Percentiles rank a stretch among this genome's conserved stretches.
These are phyloP conservation scores for Mollisia scopiformis DNA, from an alignment of 2,329 filamentous ascomycete species.

Conservation along the genomic window DNA sequence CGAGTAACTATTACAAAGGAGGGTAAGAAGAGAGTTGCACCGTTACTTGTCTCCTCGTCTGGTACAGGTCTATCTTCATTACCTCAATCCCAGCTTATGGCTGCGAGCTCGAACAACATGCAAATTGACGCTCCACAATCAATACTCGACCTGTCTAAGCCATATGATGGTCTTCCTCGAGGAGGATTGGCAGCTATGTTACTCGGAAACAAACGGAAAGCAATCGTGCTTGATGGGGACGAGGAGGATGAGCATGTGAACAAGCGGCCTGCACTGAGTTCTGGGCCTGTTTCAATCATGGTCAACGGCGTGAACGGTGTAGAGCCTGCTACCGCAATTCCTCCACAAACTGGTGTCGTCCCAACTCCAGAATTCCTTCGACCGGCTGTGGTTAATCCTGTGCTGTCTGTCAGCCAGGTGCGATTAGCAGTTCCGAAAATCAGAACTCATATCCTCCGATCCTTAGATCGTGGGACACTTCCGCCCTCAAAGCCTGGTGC, in stretches of 20 bases:
- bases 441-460: conserved; percentile 78
- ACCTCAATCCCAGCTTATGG: conserved; percentile 85
- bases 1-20: conserved; percentile 95
- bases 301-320: conserved; percentile 77
- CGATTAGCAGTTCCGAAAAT: conserved; percentile 88
- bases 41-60: conserved; percentile 87
- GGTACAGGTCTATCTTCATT: conserved; percentile 85
- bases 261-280: conserved; percentile 60
- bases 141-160: conserved; percentile 87
- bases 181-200: conserved; percentile 86
- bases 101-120: conserved; percentile 67
- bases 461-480: conserved; percentile 70
- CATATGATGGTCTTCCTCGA: conserved; percentile 89
- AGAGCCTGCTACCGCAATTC: conserved; percentile 70
- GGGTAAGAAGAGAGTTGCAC: conserved; percentile 93
- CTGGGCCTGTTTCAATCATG: conserved; percentile 74
- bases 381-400: conserved; percentile 83
- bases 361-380: conserved; percentile 82
- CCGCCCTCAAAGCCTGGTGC: conserved; percentile 35
- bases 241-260: conserved; percentile 65
- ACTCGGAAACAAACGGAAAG: conserved; percentile 91
- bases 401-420: conserved; percentile 79
- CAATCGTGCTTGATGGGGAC: conserved; percentile 71
- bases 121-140: conserved; percentile 78
- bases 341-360: conserved; percentile 61